phyloP scores from a whole-genome alignment of 2,329 filamentous ascomycete genomes.

The Gremmenia infestans region DNA sequence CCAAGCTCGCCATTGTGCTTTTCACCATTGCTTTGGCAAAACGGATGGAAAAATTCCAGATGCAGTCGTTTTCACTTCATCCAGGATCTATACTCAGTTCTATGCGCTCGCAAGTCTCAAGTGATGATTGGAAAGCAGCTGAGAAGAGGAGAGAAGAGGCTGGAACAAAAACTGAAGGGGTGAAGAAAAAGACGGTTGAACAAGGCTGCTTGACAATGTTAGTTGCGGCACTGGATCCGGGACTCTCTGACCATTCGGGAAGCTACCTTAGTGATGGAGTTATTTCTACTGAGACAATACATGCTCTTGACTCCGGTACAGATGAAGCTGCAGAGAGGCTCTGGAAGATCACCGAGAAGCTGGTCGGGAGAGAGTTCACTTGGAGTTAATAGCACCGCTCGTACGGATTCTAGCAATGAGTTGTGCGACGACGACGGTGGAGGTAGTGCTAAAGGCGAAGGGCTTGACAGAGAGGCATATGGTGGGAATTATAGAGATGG shows the following conservation, averaged over 20 bases:
- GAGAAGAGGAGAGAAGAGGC: background rate
- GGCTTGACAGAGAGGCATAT: too few species aligned
- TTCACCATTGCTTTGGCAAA: conserved; percentile 29
- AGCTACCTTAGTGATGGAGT: conserved; percentile 10
- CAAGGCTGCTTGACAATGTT: conserved; percentile 29
- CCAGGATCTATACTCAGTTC: conserved; percentile 21
- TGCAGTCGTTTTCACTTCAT: conserved; percentile 29
- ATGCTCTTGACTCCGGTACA: conserved; percentile 1
- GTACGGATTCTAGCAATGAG: too few species aligned
- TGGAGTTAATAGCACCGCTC: too few species aligned
- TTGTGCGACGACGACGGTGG: too few species aligned
- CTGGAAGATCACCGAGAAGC: conserved; percentile 41
- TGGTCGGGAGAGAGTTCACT: conserved; percentile 39
- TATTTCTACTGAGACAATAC: background rate
- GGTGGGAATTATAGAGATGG: too few species aligned
- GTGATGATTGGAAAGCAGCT: too few species aligned
- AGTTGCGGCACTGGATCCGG: conserved; percentile 36
- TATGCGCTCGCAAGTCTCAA: conserved; percentile 1
- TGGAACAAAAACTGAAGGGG: background rate
- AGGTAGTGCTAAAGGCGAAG: too few species aligned
- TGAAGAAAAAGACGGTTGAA: conserved; percentile 7
- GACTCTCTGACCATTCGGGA: conserved; percentile 19
- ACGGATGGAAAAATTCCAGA: conserved; percentile 19
- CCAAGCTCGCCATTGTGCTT: conserved; percentile 34
- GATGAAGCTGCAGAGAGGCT: conserved; percentile 35